phyloP scores from a whole-genome alignment of 305 asterid species.

The Fraxinus platypoda region DNA sequence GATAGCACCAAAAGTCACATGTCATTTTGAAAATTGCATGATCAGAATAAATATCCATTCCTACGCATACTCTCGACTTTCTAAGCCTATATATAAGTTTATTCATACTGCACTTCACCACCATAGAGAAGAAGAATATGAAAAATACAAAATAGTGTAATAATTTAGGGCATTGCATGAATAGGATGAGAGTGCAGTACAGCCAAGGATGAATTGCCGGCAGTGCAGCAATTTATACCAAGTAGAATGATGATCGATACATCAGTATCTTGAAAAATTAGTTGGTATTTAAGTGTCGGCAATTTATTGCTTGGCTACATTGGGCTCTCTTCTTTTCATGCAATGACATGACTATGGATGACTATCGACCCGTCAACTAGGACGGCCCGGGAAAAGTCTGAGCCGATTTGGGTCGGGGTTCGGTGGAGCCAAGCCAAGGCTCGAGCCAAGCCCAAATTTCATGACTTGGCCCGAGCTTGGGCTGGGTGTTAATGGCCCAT shows the following conservation, averaged over 20 bases:
- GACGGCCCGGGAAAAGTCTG: too few species aligned
- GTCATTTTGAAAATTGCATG: neutral
- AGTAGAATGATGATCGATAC: too few species aligned
- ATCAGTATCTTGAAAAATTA: neutral
- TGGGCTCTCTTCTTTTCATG: conserved; percentile 9
- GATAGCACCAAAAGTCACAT: neutral
- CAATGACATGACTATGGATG: neutral
- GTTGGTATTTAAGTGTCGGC: neutral
- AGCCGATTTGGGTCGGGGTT: too few species aligned
- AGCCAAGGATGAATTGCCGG: conserved; percentile 43
- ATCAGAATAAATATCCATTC: neutral
- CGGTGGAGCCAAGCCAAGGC: too few species aligned
- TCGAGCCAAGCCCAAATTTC: too few species aligned
- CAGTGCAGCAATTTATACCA: neutral
- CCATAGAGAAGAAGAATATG: neutral
- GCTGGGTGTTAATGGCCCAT: too few species aligned
- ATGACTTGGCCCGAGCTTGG: too few species aligned
- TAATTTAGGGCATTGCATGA: conserved; percentile 22
- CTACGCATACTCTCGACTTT: neutral
- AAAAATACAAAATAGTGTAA: neutral
- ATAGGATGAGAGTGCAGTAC: conserved; percentile 28
- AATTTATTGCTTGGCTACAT: conserved; percentile 9
- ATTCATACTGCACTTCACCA: neutral
- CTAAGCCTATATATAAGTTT: neutral
- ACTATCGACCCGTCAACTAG: too few species aligned